Percentiles rank a stretch among this genome's conserved stretches.
Conservation (phyloP, 78 protist species). For the Planoprotostelium fungivorum region DNA sequence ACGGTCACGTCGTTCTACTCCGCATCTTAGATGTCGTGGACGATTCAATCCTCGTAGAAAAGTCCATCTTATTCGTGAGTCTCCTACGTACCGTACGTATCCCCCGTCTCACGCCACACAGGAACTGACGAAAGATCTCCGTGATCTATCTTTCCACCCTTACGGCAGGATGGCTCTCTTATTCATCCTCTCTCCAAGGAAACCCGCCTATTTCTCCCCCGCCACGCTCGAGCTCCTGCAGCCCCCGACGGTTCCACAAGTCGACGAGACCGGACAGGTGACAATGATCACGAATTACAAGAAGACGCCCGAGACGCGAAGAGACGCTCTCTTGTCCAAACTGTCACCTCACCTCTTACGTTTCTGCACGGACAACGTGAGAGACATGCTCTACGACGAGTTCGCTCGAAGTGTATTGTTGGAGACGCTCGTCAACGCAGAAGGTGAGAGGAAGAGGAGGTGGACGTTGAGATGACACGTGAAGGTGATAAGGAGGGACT, state of each 20-base stretch:
- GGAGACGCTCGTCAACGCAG: background rate
- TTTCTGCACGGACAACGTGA: background rate
- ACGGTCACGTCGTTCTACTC: slow-evolving; percentile 26
- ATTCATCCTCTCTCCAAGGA: background rate
- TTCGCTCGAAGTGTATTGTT: background rate
- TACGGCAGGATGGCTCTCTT: background rate
- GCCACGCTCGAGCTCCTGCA: background rate
- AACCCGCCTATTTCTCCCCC: background rate
- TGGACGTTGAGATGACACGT: background rate
- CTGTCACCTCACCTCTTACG: background rate
- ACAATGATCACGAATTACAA: background rate
- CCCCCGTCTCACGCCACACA: too few relatives aligned
- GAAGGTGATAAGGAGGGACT: background rate
- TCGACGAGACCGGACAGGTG: background rate
- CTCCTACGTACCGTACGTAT: too few relatives aligned
- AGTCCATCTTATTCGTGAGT: slow-evolving; percentile 17
- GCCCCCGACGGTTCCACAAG: background rate
- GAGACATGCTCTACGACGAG: background rate
- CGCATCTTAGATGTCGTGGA: slow-evolving; percentile 57
- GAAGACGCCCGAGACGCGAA: background rate
- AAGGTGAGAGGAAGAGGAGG: background rate
- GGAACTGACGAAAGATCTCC: background rate
- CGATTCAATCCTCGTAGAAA: slow-evolving; percentile 55
- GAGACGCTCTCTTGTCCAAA: background rate
- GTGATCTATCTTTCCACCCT: background rate